Evolutionary conservation across 148 eudicot species (phyloP).

Genomic region (Vaccinium vitisidaea): DNA sequence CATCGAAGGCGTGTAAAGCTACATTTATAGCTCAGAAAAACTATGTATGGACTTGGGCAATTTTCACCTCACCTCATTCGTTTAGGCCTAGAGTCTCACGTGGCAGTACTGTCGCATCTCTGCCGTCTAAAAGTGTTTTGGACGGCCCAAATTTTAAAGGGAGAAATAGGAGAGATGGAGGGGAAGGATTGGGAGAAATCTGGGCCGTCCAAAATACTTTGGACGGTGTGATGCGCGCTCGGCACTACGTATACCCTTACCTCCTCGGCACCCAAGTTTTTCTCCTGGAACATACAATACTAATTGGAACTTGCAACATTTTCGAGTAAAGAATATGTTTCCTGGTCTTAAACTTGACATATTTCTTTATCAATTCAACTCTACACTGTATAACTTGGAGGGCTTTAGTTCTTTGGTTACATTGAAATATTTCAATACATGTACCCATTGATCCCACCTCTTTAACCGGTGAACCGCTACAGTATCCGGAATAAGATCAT

Average conservation of each 20-base stretch:
- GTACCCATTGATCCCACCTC: slow-evolving; percentile 57
- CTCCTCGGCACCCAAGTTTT: no score
- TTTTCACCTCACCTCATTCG: neutral
- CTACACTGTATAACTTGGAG: slow-evolving; percentile 33
- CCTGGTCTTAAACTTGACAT: neutral
- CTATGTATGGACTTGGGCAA: neutral
- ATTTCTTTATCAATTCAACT: neutral
- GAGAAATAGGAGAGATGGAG: no score
- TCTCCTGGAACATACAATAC: neutral
- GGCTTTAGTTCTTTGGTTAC: slow-evolving; percentile 35
- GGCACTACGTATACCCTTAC: no score
- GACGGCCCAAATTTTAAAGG: no score
- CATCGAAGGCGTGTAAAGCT: neutral
- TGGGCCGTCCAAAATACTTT: no score
- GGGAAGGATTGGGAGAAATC: no score
- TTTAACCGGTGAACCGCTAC: slow-evolving; percentile 55
- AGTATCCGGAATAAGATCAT: slow-evolving; percentile 51
- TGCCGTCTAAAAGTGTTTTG: no score
- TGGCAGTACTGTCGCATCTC: no score
- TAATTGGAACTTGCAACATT: neutral
- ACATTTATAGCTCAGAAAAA: neutral
- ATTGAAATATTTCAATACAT: slow-evolving; percentile 45
- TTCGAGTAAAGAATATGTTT: neutral
- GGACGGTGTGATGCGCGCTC: no score
- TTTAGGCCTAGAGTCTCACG: neutral